Percentiles rank a stretch among this genome's conserved stretches.
These are phyloP conservation scores for Chrysoporthe austroafricana DNA, from an alignment of 2,329 filamentous ascomycete genomes.

Conservation along the genomic window DNA sequence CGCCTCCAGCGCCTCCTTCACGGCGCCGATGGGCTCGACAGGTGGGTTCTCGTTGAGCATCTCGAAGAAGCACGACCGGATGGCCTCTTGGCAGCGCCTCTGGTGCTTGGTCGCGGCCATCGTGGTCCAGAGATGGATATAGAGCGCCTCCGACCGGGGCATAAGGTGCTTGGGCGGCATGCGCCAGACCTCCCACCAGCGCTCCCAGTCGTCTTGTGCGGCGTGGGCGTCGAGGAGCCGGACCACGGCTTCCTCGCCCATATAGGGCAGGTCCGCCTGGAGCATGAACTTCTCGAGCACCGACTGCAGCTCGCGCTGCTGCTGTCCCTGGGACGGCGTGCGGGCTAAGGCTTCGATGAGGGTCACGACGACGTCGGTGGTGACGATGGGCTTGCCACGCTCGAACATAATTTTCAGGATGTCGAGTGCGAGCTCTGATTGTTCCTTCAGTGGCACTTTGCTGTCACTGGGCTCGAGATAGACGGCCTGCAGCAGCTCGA, in stretches of 20 bases:
- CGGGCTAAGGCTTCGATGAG: slow-evolving; percentile 49
- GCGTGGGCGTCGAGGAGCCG: slow-evolving; percentile 53
- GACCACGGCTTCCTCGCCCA: slow-evolving; percentile 42
- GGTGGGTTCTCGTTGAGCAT: slow-evolving; percentile 60
- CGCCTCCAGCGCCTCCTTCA: slow-evolving; percentile 53
- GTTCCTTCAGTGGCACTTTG: slow-evolving; percentile 34
- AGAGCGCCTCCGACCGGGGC: slow-evolving; percentile 56
- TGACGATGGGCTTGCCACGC: slow-evolving; percentile 48
- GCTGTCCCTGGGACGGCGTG: slow-evolving; percentile 37
- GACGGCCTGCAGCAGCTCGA: slow-evolving; percentile 45
- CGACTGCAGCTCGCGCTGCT: slow-evolving; percentile 45
- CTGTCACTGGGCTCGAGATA: slow-evolving; percentile 35
- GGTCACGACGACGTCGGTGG: slow-evolving; percentile 52
- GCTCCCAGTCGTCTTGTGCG: slow-evolving; percentile 52
- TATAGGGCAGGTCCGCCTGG: slow-evolving; percentile 43
- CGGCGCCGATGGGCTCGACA: slow-evolving; percentile 46
- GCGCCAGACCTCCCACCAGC: slow-evolving; percentile 66
- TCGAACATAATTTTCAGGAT: slow-evolving; percentile 51
- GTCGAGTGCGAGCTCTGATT: slow-evolving; percentile 46
- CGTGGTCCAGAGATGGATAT: slow-evolving; percentile 55
- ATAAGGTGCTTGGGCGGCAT: slow-evolving; percentile 54
- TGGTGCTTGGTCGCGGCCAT: slow-evolving; percentile 51
- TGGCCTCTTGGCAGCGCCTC: slow-evolving; percentile 48
- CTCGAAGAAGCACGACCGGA: slow-evolving; percentile 60
- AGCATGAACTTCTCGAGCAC: slow-evolving; percentile 52